phyloP scores from a whole-genome alignment of 495 filamentous ascomycete genomes.

The Corynascus novoguineensis region DNA sequence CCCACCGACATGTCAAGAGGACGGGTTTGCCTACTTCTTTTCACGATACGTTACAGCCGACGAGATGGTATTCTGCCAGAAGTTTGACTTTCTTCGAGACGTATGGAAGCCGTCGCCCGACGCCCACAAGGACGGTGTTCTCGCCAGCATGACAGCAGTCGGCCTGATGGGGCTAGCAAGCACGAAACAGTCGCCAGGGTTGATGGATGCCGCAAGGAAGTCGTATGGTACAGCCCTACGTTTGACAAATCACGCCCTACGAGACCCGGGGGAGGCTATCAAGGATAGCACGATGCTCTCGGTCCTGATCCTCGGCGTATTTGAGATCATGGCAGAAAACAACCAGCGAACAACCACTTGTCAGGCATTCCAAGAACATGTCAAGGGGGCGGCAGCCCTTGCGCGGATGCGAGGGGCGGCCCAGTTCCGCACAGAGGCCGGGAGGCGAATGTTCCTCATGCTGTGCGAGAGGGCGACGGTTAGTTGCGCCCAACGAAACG shows the following conservation, averaged over 20 bases:
- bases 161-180: conserved; percentile 45
- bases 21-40: conserved; percentile 38
- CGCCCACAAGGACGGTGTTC: conserved; percentile 31
- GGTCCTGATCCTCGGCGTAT: conserved; percentile 56
- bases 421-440: conserved; percentile 52
- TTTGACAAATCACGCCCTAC: conserved; percentile 49
- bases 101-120: conserved; percentile 33
- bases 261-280: conserved; percentile 48
- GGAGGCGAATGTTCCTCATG: conserved; percentile 53
- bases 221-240: conserved; percentile 45
- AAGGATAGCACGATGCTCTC: conserved; percentile 58
- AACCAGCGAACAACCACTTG: conserved; percentile 39
- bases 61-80: conserved; percentile 35
- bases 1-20: conserved; percentile 30
- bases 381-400: conserved; percentile 54
- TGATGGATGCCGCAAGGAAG: conserved; percentile 42
- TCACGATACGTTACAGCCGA: conserved; percentile 35
- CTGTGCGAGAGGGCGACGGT: conserved; percentile 44
- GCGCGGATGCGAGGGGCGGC: conserved; percentile 51
- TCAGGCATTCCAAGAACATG: conserved; percentile 54
- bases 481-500: conserved; percentile 35
- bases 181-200: conserved; percentile 32
- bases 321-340: conserved; percentile 49
- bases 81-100: conserved; percentile 38
- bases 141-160: conserved; percentile 45